Conservation (phyloP, 2,329 filamentous ascomycete genomes). For the Aureobasidium uvarum region DNA sequence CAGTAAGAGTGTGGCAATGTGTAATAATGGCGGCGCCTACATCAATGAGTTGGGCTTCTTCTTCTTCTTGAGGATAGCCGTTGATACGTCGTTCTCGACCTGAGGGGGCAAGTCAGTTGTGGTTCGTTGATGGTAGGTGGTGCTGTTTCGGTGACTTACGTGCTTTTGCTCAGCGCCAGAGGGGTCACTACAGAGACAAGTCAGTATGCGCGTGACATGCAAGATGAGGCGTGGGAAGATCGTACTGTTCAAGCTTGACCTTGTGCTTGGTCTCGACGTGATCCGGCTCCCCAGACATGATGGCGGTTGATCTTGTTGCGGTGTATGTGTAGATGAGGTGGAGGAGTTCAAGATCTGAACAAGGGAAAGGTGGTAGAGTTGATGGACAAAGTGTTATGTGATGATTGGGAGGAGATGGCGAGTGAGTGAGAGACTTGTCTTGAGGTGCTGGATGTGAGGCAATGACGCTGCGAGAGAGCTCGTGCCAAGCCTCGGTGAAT, state of each 20-base stretch:
- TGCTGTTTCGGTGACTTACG: slow-evolving; percentile 53
- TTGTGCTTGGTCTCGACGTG: slow-evolving; percentile 47
- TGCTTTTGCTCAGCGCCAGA: slow-evolving; percentile 85
- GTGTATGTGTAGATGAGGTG: background rate
- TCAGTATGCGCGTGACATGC: slow-evolving; percentile 49
- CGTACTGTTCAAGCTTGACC: slow-evolving; percentile 50
- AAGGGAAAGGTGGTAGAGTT: background rate
- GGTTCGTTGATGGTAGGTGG: background rate
- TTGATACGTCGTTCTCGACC: slow-evolving; percentile 85
- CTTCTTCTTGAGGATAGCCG: slow-evolving; percentile 99
- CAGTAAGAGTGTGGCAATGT: slow-evolving; percentile 17
- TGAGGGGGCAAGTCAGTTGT: slow-evolving; percentile 34
- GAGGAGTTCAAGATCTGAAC: slow-evolving; percentile 17
- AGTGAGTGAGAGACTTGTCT: slow-evolving; percentile 3
- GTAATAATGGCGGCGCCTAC: slow-evolving; percentile 55
- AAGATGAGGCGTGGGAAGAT: slow-evolving; percentile 16
- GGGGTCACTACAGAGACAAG: slow-evolving; percentile 63
- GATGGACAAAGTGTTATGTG: slow-evolving; percentile 20
- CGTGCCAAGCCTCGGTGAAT: background rate
- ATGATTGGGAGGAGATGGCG: slow-evolving; percentile 19
- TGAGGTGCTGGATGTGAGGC: slow-evolving; percentile 5
- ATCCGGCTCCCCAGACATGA: slow-evolving; percentile 53
- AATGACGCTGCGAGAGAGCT: slow-evolving; percentile 14
- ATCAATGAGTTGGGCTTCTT: slow-evolving; percentile 99
- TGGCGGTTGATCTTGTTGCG: slow-evolving; percentile 27